Evolutionary conservation across 106 monocot genomes (phyloP), one percentile per base, ranked within the genome.

Genomic region (Cymbidium sinense): DNA sequence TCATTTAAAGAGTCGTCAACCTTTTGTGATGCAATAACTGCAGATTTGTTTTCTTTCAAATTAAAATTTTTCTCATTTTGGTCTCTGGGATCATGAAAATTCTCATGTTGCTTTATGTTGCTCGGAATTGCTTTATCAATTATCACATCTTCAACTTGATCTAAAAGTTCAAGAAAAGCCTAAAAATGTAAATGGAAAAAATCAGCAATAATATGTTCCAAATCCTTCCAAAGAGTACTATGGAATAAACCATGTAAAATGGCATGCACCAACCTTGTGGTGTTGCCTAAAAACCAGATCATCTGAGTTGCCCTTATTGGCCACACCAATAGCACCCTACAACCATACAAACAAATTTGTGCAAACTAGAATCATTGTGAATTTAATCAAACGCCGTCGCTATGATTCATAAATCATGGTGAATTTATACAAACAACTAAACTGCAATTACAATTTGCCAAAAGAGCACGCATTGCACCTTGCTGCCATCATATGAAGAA

Each of bases 141-240:
- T 70, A 98, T 92, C 65, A 86, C 98, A 90, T 90, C 90, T 86
- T 92, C 90, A 35, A 98, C 98, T 92, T 98, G 94, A 85, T 98
- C 90, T 62, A 98, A 70, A 71, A 98, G 94, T 69, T 89, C 93
- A 82, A 98, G 85, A 64, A 98, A 81, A 73, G 86, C 81, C 98
- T 96, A 35, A 7, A 78, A 85, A 65, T 34, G 64, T 12, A 39
- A 15, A 70, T 23, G 34, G 17, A 44, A 64, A 25, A 78, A 79
- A 77, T 61, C 13, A 71, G 75, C 33, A 76, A 76, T 0, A 1
- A 58, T 34, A 70, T 52, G 0, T 2, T 35, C 29, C 23, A 81
- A 34, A 69, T 9, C 36, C 34, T 27, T 54, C 25, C 70, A 70
- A 77, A 12, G 31, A 50, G 20, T 25, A 85, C 34, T 1, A 65